Percentiles rank a stretch among this genome's conserved stretches.
Conservation (phyloP, 1,284 basidiomycete genomes). For the Salmacisia buchloeana region DNA sequence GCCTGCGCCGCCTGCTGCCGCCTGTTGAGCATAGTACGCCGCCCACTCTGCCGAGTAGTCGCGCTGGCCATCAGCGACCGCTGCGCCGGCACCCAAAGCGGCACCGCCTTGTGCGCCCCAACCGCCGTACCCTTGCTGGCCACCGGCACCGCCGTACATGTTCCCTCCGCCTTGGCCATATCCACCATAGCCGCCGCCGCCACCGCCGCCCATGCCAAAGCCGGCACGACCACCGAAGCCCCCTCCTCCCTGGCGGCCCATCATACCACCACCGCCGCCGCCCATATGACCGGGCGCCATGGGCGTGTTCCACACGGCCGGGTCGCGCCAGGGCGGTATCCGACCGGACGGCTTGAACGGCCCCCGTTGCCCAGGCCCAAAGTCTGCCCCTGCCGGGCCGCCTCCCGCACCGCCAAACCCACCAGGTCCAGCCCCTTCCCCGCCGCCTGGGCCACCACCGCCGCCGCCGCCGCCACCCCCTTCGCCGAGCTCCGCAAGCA, state of each 20-base stretch:
- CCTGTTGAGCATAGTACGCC: slow-evolving; percentile 33
- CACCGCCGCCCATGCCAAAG: neutral
- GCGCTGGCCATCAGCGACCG: slow-evolving; percentile 21
- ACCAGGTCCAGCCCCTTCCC: slow-evolving; percentile 19
- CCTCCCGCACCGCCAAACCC: slow-evolving; percentile 14
- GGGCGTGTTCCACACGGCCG: slow-evolving; percentile 42
- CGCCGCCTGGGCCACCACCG: slow-evolving; percentile 14
- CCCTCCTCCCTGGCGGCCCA: neutral
- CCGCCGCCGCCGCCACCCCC: slow-evolving; percentile 54
- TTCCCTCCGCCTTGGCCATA: slow-evolving; percentile 1
- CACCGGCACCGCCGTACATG: too few species aligned
- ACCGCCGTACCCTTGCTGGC: slow-evolving; percentile 7
- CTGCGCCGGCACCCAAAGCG: neutral
- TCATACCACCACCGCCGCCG: slow-evolving; percentile 10
- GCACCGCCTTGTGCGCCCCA: neutral
- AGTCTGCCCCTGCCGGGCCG: slow-evolving; percentile 13
- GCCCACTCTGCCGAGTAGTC: slow-evolving; percentile 49
- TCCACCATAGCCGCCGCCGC: slow-evolving; percentile 12
- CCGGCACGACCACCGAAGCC: slow-evolving; percentile 1
- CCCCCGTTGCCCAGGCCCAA: slow-evolving; percentile 9
- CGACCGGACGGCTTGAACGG: slow-evolving; percentile 16
- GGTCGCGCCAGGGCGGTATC: slow-evolving; percentile 49
- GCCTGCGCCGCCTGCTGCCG: slow-evolving; percentile 28
- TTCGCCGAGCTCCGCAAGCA: slow-evolving; percentile 98
- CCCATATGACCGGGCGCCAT: slow-evolving; percentile 21